Percentiles rank a stretch among this genome's conserved stretches.
Evolutionary conservation across 208 protist species (phyloP).

Genomic region (Strigomonas galati): DNA sequence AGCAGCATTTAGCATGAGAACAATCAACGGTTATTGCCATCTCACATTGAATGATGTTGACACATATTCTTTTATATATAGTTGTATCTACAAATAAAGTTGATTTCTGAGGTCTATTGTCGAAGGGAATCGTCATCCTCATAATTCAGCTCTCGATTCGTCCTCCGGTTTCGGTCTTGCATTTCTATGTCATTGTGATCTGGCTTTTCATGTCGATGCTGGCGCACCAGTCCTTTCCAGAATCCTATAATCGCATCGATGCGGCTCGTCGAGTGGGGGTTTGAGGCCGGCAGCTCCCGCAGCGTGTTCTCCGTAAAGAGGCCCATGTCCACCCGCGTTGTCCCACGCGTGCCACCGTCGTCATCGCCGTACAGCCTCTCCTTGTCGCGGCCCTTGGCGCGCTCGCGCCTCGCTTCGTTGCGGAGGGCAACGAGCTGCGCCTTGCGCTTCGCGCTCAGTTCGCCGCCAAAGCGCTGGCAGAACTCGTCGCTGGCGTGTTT

Average conservation of each 20-base stretch:
- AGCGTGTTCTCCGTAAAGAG: neutral
- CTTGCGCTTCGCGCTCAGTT: conserved; percentile 31
- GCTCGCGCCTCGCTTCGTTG: conserved; percentile 15
- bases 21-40: too few relatives aligned
- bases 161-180: neutral
- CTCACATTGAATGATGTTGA: too few relatives aligned
- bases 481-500: conserved; percentile 41
- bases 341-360: neutral
- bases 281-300: neutral
- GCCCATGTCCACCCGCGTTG: neutral
- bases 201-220: conserved; percentile 32
- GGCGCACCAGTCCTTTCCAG: conserved; percentile 55
- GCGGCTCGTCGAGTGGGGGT: conserved; percentile 8
- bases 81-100: neutral
- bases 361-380: conserved; percentile 22
- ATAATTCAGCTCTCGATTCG: conserved; percentile 16
- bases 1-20: too few relatives aligned
- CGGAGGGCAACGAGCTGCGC: conserved; percentile 14
- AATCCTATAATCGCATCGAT: conserved; percentile 59
- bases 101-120: too few relatives aligned
- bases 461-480: conserved; percentile 43
- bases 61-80: too few relatives aligned
- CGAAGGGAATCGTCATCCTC: neutral
- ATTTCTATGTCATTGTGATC: conserved; percentile 5
- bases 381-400: conserved; percentile 19